These are phyloP conservation scores for Hydrangea macrophylla DNA, from an alignment of 148 eudicot genomes.

Conservation along the genomic window DNA sequence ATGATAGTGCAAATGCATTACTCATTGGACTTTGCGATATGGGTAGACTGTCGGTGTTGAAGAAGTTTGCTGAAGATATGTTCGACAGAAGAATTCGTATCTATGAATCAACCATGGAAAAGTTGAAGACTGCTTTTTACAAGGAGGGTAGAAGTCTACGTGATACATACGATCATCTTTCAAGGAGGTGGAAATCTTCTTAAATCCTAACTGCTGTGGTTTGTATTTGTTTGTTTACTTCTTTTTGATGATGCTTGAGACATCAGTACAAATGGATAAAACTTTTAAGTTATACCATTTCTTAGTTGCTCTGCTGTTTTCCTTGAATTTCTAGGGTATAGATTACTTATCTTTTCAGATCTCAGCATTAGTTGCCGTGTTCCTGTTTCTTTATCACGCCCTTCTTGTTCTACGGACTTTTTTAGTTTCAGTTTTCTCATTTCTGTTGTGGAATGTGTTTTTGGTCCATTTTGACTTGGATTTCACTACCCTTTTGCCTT, in stretches of 20 bases:
- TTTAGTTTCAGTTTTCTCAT: not conserved
- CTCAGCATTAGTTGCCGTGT: not conserved
- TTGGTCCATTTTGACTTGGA: not conserved
- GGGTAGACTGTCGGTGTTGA: conserved; percentile 55
- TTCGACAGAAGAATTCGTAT: conserved; percentile 61
- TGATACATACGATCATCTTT: conserved; percentile 54
- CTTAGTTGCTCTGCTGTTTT: not conserved
- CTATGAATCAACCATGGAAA: conserved; percentile 64
- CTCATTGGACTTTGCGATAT: conserved; percentile 56
- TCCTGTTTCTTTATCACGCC: not conserved
- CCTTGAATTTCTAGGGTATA: not conserved
- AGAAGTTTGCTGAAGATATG: conserved; percentile 55
- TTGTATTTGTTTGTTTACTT: conserved; percentile 1
- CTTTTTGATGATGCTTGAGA: not conserved
- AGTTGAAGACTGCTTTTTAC: conserved; percentile 43
- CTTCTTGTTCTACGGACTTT: not conserved
- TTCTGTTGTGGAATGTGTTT: not conserved
- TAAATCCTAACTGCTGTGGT: conserved; percentile 27
- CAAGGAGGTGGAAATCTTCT: conserved; percentile 61
- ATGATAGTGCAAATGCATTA: conserved; percentile 64
- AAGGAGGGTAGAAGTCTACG: conserved; percentile 50
- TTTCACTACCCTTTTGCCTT: not conserved
- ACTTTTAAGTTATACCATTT: not conserved
- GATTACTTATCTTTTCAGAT: not conserved
- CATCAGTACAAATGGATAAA: conserved; percentile 7